Conservation (phyloP, 1,284 basidiomycete species). For the Lentinula novae-zelandiae region DNA sequence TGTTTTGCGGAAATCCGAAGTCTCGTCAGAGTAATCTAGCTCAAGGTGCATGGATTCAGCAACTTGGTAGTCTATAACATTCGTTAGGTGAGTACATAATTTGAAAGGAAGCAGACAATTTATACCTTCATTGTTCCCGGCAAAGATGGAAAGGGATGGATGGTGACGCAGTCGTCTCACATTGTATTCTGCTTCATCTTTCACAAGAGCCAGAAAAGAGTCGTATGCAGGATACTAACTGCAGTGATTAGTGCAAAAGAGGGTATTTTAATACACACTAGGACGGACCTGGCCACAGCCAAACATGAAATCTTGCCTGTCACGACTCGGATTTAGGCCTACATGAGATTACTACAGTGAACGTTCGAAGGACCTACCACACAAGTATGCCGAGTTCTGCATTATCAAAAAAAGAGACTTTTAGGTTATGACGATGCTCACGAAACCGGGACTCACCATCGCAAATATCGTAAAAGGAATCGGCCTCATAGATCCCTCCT, state of each 20-base stretch:
- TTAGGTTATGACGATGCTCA: neutral
- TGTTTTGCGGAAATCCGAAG: constrained; percentile 77
- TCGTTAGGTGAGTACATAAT: neutral
- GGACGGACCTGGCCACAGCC: constrained; percentile 70
- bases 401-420: neutral
- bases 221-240: constrained; percentile 74
- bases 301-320: constrained; percentile 91
- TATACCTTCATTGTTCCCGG: constrained; percentile 85
- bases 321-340: constrained; percentile 23
- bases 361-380: neutral
- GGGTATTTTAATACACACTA: neutral
- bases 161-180: constrained; percentile 74
- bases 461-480: constrained; percentile 76
- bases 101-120: neutral
- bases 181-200: constrained; percentile 68
- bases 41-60: constrained; percentile 76
- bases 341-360: neutral
- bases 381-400: constrained; percentile 8
- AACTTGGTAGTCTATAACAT: constrained; percentile 64
- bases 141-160: constrained; percentile 81
- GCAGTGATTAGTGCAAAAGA: neutral
- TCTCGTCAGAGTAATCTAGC: constrained; percentile 80
- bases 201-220: constrained; percentile 62
- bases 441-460: constrained; percentile 48
- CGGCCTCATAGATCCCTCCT: constrained; percentile 78